Base-by-base conservation (phyloP, 2,329 filamentous ascomycete genomes). In the Stagonosporopsis chrysanthemi region DNA sequence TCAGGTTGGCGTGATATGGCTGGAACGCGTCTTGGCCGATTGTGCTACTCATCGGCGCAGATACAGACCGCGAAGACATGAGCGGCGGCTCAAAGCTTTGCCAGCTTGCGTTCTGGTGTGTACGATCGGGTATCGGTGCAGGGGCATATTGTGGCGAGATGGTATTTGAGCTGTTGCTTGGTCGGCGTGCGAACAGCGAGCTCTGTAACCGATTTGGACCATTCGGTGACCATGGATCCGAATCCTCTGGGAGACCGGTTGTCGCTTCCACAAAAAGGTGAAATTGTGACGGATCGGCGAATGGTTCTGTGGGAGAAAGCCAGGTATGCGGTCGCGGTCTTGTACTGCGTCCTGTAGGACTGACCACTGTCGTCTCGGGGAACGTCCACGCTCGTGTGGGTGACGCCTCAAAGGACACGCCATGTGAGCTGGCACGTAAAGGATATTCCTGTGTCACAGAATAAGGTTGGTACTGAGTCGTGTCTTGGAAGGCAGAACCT, bases 201-300 rank as follows among this genome's bases (percentile, higher is more conserved):
- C 70, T 68, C 62, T 72, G 73, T 11, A 75, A 67, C 38, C 63
- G 70, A 15, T 69, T 68, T 3, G 70, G 64, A 8, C 65, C 69
- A n/a, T 60, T 69, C n/a, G 72, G 68, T 29, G 72, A 73, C 26
- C 69, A 63, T 3, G 64, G 50, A n/a, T 73, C 72, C n/a, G 68
- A 60, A 23, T 69, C 68, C 24, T 65, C 65, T 15, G 71, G 63
- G 8, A 77, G 64, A 0, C 74, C 74, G 29, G 68, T 71, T 12
- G 74, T 78, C 17, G 76, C 76, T 65, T 77, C 75, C 22, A 70
- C 76, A 42, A 78, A 78, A 1, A 77, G 67, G 35, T 75, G 74
- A 33, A 75, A 75, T 29, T 78, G 71, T 9, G 71, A 70, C 12
- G 69, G 58, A 50, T 75, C 70, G 8, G 70, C 66, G 47, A 77